Evolutionary conservation across 495 filamentous ascomycete genomes (phyloP).

Genomic region (Gamarada debralockiae): DNA sequence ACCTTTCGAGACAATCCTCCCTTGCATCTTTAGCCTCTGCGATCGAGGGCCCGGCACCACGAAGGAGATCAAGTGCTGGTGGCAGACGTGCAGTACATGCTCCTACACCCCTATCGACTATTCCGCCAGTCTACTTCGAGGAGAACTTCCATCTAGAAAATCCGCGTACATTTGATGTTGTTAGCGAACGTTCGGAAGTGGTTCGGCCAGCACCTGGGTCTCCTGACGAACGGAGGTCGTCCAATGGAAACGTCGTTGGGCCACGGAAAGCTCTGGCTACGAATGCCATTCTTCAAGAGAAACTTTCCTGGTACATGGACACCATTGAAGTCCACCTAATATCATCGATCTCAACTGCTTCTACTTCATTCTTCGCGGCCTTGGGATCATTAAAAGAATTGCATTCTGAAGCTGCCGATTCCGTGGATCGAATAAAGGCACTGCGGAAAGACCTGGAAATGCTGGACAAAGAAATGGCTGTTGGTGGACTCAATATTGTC

Average conservation of each 20-base stretch:
- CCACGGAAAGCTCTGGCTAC: slow-evolving; percentile 88
- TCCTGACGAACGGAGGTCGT: slow-evolving; percentile 47
- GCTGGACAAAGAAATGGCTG: slow-evolving; percentile 83
- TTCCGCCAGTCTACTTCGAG: slow-evolving; percentile 91
- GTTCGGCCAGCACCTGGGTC: slow-evolving; percentile 61
- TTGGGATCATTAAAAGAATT: slow-evolving; percentile 86
- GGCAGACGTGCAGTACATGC: slow-evolving; percentile 53
- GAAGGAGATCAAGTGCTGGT: slow-evolving; percentile 45
- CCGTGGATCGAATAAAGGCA: slow-evolving; percentile 78
- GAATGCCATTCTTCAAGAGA: slow-evolving; percentile 98
- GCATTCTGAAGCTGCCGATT: slow-evolving; percentile 88
- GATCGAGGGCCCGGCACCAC: slow-evolving; percentile 38
- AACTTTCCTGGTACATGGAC: slow-evolving; percentile 99
- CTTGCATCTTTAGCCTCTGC: slow-evolving; percentile 47
- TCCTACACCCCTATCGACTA: slow-evolving; percentile 83
- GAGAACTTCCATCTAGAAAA: slow-evolving; percentile 95
- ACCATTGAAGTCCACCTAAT: slow-evolving; percentile 98
- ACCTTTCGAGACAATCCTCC: slow-evolving; percentile 34
- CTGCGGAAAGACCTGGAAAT: slow-evolving; percentile 73
- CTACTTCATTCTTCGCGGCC: slow-evolving; percentile 94
- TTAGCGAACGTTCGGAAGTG: slow-evolving; percentile 93
- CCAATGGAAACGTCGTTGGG: slow-evolving; percentile 58
- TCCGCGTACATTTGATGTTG: slow-evolving; percentile 91
- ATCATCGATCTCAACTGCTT: slow-evolving; percentile 90
- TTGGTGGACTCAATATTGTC: slow-evolving; percentile 81